Conservation (phyloP, 1,284 basidiomycete genomes). For the Xerocomus amazonicus region DNA sequence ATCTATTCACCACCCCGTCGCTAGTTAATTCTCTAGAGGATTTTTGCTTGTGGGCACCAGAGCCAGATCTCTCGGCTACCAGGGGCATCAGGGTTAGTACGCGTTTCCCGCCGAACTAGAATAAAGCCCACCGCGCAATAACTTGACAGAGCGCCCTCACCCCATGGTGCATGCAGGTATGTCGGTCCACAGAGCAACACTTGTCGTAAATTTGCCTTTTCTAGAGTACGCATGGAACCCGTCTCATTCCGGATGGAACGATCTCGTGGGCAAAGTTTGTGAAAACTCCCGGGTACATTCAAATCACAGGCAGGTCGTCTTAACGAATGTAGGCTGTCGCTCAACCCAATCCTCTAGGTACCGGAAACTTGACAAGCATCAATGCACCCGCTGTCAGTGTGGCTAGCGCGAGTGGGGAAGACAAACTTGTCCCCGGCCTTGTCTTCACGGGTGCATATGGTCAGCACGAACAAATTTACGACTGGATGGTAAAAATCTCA, state of each 20-base stretch:
- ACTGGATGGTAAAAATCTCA: conserved; percentile 56
- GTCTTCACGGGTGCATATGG: conserved; percentile 74
- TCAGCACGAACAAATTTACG: conserved; percentile 50
- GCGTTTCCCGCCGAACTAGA: conserved; percentile 8
- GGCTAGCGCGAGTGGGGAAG: conserved; percentile 60
- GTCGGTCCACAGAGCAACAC: conserved; percentile 8
- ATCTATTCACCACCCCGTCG: conserved; percentile 5
- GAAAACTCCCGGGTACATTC: conserved; percentile 66
- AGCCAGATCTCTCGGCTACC: conserved; percentile 53
- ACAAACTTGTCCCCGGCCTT: conserved; percentile 65
- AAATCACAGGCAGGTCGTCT: conserved; percentile 51
- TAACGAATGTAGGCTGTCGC: neutral
- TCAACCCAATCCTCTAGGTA: conserved; percentile 35
- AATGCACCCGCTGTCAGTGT: conserved; percentile 61
- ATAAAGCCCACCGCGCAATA: conserved; percentile 12
- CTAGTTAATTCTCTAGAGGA: conserved; percentile 61
- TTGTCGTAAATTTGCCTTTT: neutral
- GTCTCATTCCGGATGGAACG: conserved; percentile 72
- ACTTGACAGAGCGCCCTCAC: conserved; percentile 54
- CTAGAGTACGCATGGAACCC: conserved; percentile 59
- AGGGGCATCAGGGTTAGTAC: conserved; percentile 52
- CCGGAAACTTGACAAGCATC: conserved; percentile 62
- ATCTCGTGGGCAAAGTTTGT: conserved; percentile 72
- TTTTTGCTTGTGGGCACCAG: conserved; percentile 56
- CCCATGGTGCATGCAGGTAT: conserved; percentile 63